Evolutionary conservation across 495 filamentous ascomycete species (phyloP).

Genomic region (Aspergillus avenaceus): DNA sequence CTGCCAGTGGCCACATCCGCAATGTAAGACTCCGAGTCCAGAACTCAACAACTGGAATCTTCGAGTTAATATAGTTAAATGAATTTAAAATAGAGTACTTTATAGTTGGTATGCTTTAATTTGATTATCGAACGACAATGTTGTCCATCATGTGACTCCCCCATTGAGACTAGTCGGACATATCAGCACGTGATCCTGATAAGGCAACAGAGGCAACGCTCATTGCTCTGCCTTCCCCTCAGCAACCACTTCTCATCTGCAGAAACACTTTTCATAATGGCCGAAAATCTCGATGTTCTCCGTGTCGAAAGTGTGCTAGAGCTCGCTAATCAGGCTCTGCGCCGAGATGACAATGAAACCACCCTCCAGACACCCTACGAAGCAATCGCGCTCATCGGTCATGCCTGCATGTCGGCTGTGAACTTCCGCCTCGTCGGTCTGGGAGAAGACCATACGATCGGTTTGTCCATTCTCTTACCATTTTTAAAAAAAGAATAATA

Average conservation of each 20-base stretch:
- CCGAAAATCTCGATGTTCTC: slow-evolving; percentile 18
- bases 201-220: too few species aligned
- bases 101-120: too few species aligned
- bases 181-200: too few species aligned
- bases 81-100: too few species aligned
- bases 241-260: neutral
- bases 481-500: too few species aligned
- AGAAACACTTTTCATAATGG: slow-evolving; percentile 16
- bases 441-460: slow-evolving; percentile 68
- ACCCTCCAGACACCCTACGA: slow-evolving; percentile 76
- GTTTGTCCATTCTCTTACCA: slow-evolving; percentile 30
- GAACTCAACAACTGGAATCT: too few species aligned
- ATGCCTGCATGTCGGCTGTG: slow-evolving; percentile 76
- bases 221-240: neutral
- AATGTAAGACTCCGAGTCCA: too few species aligned
- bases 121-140: too few species aligned
- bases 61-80: too few species aligned
- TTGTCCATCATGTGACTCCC: too few species aligned
- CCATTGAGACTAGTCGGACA: too few species aligned
- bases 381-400: slow-evolving; percentile 76
- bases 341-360: slow-evolving; percentile 22
- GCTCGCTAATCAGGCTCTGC: slow-evolving; percentile 30
- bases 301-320: slow-evolving; percentile 28
- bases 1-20: too few species aligned
- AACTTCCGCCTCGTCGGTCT: slow-evolving; percentile 82